Base-by-base conservation (phyloP, 2,329 filamentous ascomycete genomes). In the Fusarium anguioides region DNA sequence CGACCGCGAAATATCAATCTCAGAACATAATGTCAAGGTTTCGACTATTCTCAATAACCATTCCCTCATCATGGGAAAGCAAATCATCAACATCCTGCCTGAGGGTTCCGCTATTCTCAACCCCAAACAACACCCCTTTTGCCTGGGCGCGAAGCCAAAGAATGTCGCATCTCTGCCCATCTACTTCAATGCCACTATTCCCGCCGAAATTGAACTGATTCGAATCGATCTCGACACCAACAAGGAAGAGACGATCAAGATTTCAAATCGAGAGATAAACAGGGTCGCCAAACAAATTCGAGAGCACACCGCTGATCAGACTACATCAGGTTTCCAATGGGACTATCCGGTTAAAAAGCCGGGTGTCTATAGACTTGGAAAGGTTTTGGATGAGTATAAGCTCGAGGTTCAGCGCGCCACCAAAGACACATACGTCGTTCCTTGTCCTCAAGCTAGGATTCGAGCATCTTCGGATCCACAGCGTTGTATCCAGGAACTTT, bases 61-160 rank as follows among this genome's bases (percentile, higher is more conserved):
- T 29, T 97, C 94, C 21, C 86, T 98, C 74, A 98, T 99, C 67
- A 86, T 97, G 80, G 96, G 96, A 75, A 96, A 94, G 77, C 94
- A 98, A 81, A 97, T 97, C 72, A 95, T 99, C 79, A 96, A 99
- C 76, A 97, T 99, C 74, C 83, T 99, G 54, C 96, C 96, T 3
- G 96, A 99, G 83, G 96, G 96, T 82, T 96, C 94, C 46, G 96
- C 94, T 15, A 85, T 94, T 46, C 83, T 99, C 65, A 99, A 99
- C 74, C 93, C 94, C 1, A 87, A 94, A 44, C 86, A 87, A 58
- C 81, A 85, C n/a, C 86, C 94, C 1, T 96, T 96, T 78, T 99
- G 96, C 78, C 81, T 99, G 45, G 90, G 90, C 57, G 82, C 83
- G 64, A 84, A 85, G 40, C 82, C 86, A 21, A 87, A 85, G 59